Base-by-base conservation (phyloP, 2,329 filamentous ascomycete species). In the Phoma sp. region DNA sequence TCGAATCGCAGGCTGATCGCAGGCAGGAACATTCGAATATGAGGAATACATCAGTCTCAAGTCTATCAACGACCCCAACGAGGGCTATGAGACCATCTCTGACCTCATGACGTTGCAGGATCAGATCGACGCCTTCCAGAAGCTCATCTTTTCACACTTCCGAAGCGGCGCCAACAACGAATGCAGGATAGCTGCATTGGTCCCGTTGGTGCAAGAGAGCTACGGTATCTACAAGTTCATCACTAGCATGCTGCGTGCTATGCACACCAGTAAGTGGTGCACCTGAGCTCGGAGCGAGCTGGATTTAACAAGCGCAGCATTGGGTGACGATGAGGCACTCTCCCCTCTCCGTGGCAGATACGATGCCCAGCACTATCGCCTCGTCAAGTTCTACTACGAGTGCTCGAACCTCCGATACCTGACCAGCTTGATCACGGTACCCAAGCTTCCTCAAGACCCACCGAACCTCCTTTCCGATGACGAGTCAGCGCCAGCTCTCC, bases 221-320 rank as follows among this genome's bases (percentile, higher is more conserved):
- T 99, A 98, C 77, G 95, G 95, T 43, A 98, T 99, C 66, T 99
- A 99, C 83, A 98, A 98, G 78, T 99, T 99, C 75, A 93, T 97
- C 63, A 99, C 95, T 0, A 99, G 95, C 88, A 99, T 99, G 95
- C 79, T 99, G 59, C 87, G 95, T 51, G 95, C 95, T 15, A 97
- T 99, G 93, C 94, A 99, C 75, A 94, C 91, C 2, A 92, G 90
- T 93, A 81, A 72, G 88, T 48, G 17, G 1, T 12, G 33, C 33
- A 5, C 21, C 6, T 35, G 29, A 39, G 21, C 40, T 29, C 15
- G 12, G 10, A 43, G 13, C 7, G 17, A 12, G 9, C 4, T 13
- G 15, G 19, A 17, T 29, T 61, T 67, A 63, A 67, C 51, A 43
- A 31, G 24, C 46, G 35, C 55, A 90, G 90, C 92, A 41, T 95